These are phyloP conservation scores for Talaromyces sp. DNA, from an alignment of 2,329 filamentous ascomycete genomes.

Conservation along the genomic window DNA sequence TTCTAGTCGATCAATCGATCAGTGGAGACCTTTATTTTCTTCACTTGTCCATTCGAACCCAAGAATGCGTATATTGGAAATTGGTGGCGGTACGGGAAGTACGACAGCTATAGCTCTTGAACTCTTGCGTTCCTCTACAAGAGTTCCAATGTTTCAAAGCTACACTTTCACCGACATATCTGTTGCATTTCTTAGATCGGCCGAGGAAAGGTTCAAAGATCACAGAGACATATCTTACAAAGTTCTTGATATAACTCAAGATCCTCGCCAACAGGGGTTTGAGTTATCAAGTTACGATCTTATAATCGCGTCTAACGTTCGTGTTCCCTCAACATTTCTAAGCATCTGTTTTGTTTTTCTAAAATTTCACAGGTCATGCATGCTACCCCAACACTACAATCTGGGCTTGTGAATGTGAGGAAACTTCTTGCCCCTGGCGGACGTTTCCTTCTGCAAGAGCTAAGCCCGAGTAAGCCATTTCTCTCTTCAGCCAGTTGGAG, in stretches of 20 bases:
- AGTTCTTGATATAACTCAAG: constrained; percentile 24
- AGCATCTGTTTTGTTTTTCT: neutral
- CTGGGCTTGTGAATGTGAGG: constrained; percentile 20
- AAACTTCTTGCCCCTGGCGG: constrained; percentile 38
- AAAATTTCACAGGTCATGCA: constrained; percentile 25
- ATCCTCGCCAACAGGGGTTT: constrained; percentile 26
- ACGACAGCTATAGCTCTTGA: constrained; percentile 6
- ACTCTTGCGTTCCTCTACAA: neutral
- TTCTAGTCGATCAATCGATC: neutral
- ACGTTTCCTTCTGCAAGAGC: constrained; percentile 42
- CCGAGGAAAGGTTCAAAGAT: constrained; percentile 17
- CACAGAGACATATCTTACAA: constrained; percentile 20
- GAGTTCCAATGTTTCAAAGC: neutral
- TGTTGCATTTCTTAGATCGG: constrained; percentile 23
- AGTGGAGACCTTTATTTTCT: neutral
- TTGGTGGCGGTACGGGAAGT: constrained; percentile 16
- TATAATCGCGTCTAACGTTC: constrained; percentile 23
- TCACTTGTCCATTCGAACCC: constrained; percentile 10
- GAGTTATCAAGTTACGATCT: constrained; percentile 24
- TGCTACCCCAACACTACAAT: constrained; percentile 20
- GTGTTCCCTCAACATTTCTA: neutral
- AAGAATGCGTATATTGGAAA: constrained; percentile 13
- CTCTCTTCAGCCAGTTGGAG: neutral
- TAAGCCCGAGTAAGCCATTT: neutral
- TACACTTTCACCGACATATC: constrained; percentile 29